A percentile compares a stretch with the other conserved stretches of the same genome.
These are phyloP conservation scores for Leucosporidium yakuticum DNA, from an alignment of 768 basidiomycete species.

Conservation along the genomic window DNA sequence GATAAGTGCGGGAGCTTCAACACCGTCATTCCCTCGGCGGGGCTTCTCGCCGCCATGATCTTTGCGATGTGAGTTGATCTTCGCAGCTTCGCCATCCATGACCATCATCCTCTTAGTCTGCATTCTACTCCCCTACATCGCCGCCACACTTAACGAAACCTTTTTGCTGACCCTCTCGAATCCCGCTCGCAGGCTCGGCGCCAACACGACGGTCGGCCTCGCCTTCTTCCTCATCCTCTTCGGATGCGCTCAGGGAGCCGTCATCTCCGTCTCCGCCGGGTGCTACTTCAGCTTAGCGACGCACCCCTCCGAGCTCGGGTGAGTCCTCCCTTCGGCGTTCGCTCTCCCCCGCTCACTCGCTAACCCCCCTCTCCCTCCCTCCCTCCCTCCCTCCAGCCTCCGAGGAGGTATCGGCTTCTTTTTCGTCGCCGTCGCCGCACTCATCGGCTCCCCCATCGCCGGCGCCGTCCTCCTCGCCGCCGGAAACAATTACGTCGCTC, in stretches of 20 bases:
- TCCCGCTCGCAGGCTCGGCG: conserved; percentile 8
- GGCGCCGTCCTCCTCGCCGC: conserved; percentile 30
- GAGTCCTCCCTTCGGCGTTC: not conserved
- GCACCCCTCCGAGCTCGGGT: not conserved
- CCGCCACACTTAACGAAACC: not conserved
- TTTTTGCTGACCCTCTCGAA: not conserved
- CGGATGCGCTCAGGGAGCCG: not conserved
- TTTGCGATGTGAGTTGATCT: not conserved
- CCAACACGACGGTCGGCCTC: conserved; percentile 11
- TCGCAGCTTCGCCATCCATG: not conserved
- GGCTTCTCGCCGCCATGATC: conserved; percentile 3
- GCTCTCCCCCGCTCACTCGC: not conserved
- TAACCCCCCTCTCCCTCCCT: not conserved
- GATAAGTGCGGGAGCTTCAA: conserved; percentile 23
- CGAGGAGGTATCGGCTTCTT: conserved; percentile 30
- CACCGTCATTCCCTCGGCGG: conserved; percentile 5
- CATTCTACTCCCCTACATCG: not conserved
- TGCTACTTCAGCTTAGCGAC: not conserved
- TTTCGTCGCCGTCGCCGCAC: conserved; percentile 24
- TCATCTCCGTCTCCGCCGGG: not conserved
- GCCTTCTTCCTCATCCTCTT: conserved; percentile 19
- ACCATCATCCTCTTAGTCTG: not conserved
- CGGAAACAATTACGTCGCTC: conserved; percentile 15
- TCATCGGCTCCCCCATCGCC: conserved; percentile 32
- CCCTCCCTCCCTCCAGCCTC: not conserved